Evolutionary conservation across 2,329 filamentous ascomycete genomes (phyloP), one percentile per base, ranked within the genome.

Genomic region (Trichoderma sp.): DNA sequence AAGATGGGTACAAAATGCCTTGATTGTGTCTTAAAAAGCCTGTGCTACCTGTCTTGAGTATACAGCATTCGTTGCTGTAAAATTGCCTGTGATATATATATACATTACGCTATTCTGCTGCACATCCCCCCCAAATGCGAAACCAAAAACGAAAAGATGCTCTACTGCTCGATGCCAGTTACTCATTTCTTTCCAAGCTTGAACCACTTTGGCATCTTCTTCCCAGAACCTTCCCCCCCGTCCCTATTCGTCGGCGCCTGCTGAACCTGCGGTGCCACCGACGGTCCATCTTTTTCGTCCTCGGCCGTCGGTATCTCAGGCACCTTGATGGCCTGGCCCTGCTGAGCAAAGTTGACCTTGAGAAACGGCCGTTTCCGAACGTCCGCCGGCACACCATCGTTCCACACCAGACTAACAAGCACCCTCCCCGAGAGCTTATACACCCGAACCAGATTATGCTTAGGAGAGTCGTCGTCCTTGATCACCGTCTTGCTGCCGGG

Each of bases 361-460:
- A 95, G 78, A 63, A 91, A 87, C 17, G 85, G 81, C 27, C 79
- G 80, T 34, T 84, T 84, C 68, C 89, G 83, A 5, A 84, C 85
- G 12, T 84, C 80, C 1, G 80, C 74, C n/a, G 85, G 82, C 1
- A 89, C 90, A 42, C 78, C 82, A 56, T 89, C 85, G 22, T 88
- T 87, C 92, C 93, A 97, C 1, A 88, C 80, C 69, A 97, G 86
- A 69, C 90, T 94, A 52, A 97, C 81, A 9, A 97, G 81, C 35
- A 94, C 89, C 37, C 88, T 85, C 7, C 89, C 89, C 3, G 84
- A 85, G 70, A 97, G 86, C 15, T 89, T 87, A 72, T 97, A 85
- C 67, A 90, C 88, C 61, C 85, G 83, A 67, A 97, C 91, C n/a
- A 97, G 81, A 53, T 77, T 85, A 75, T 84, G 84, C 39, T 78